Evolutionary conservation across 2,329 filamentous ascomycete species (phyloP).

Genomic region (Thelonectria olida): DNA sequence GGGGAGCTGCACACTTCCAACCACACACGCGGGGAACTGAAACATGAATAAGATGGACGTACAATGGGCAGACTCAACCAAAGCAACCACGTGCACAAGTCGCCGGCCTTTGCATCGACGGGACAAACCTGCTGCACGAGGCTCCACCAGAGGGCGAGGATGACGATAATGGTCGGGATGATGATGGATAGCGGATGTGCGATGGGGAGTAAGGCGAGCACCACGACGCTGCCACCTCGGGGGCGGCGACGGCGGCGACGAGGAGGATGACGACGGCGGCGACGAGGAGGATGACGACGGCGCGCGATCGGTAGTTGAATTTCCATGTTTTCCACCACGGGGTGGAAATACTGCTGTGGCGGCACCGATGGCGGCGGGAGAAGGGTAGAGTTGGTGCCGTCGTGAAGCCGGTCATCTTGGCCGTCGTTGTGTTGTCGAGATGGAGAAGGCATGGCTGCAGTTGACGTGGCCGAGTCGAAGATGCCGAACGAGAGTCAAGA

Average conservation of each 20-base stretch:
- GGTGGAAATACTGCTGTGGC: too few relatives aligned
- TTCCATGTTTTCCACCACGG: too few relatives aligned
- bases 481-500: too few relatives aligned
- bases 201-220: slow-evolving; percentile 19
- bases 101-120: slow-evolving; percentile 11
- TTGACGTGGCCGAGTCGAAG: too few relatives aligned
- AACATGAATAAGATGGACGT: neutral
- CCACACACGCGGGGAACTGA: neutral
- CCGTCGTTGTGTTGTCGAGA: too few relatives aligned
- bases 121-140: slow-evolving; percentile 32
- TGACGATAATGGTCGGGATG: slow-evolving; percentile 47
- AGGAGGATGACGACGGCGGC: neutral
- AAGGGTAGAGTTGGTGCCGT: too few relatives aligned
- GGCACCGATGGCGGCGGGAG: too few relatives aligned
- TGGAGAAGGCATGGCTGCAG: too few relatives aligned
- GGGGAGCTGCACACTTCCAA: neutral
- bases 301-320: neutral
- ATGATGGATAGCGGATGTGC: slow-evolving; percentile 35
- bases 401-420: too few relatives aligned
- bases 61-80: slow-evolving; percentile 39
- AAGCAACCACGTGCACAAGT: slow-evolving; percentile 35
- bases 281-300: too few relatives aligned
- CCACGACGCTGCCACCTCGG: too few relatives aligned
- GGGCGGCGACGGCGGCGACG: slow-evolving; percentile 11
- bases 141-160: slow-evolving; percentile 53